Base-by-base conservation (phyloP, 345 rosid genomes). In the Draba incana region DNA sequence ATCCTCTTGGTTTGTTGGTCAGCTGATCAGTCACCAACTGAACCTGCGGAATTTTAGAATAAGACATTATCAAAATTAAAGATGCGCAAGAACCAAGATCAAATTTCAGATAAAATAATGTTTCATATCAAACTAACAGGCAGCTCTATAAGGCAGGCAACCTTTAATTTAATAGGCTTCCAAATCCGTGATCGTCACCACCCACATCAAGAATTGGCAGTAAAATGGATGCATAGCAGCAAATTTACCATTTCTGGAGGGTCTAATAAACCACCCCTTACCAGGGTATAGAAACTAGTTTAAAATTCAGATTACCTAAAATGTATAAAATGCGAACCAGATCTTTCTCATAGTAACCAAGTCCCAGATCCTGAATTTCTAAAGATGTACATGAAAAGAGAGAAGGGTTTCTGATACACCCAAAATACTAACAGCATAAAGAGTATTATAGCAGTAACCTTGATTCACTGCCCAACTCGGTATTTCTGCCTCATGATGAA, bases 1-100 rank as follows among this genome's bases (percentile, higher is more conserved):
- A 90, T 66, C 98, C 98, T 80, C 77, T 87, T 43, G 98, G 90
- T 78, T 93, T 93, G 62, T 84, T 88, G 10, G 89, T 80, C 54
- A 62, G 83, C 71, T 84, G 79, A 75, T 86, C 96, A 58, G 84
- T 77, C 62, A 88, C 80, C 81, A 88, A 52, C 39, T 88, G 84
- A 68, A 93, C 91, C 96, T 93, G 85, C 76, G 52, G 66, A 66
- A 48, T 74, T 63, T 79, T 70, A 64, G 71, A 38, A 33, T 76
- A 77, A 37, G 44, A 57, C 56, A 64, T 77, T 75, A 74, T 75
- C 61, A 82, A 57, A 65, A 69, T 59, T 42, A 28, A 63, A 63
- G 23, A 50, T 58, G 16, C 41, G 46, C 48, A 49, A 60, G 45
- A 42, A 67, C 55, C 55, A 57, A 14, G 4, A 41, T 42, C 46